A percentile compares a stretch with the other conserved stretches of the same genome.
Evolutionary conservation across 2,329 filamentous ascomycete genomes (phyloP).

Genomic region (Fusarium virguliforme): DNA sequence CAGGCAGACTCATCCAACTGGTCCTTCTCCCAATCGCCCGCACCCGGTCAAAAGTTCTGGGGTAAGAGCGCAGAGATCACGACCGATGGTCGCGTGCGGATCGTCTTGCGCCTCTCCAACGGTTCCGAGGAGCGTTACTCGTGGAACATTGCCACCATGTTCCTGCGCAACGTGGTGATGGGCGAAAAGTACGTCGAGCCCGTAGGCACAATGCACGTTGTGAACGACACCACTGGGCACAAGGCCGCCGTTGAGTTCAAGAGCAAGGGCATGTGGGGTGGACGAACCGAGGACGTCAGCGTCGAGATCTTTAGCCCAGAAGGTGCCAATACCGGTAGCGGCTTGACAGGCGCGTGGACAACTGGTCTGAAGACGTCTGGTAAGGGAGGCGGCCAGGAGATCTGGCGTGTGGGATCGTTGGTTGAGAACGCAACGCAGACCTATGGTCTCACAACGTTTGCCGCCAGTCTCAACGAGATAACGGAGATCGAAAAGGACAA

Average conservation of each 20-base stretch:
- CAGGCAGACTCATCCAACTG: constrained; percentile 90
- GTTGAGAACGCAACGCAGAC: constrained; percentile 85
- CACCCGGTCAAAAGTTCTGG: constrained; percentile 98
- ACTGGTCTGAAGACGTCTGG: constrained; percentile 77
- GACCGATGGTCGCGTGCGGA: constrained; percentile 88
- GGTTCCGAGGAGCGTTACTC: constrained; percentile 85
- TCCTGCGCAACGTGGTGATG: constrained; percentile 95
- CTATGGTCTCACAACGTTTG: constrained; percentile 92
- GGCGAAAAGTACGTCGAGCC: constrained; percentile 99
- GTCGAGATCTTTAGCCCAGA: constrained; percentile 80
- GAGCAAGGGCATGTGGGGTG: constrained; percentile 96
- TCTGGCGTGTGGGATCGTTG: constrained; percentile 85
- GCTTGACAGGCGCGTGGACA: constrained; percentile 90
- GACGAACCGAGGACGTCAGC: constrained; percentile 89
- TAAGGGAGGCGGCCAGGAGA: constrained; percentile 72
- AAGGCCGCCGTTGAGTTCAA: constrained; percentile 94
- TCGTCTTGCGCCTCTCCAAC: constrained; percentile 78
- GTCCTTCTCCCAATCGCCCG: constrained; percentile 89
- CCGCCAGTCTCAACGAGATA: constrained; percentile 88
- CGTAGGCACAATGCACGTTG: constrained; percentile 88
- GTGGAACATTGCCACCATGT: constrained; percentile 90
- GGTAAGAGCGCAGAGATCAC: constrained; percentile 96
- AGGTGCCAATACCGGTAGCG: constrained; percentile 76
- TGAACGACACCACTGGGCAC: constrained; percentile 86
- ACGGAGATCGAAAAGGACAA: constrained; percentile 83